Evolutionary conservation across 345 rosid species (phyloP).

Genomic region (Eucalyptus microcorys): DNA sequence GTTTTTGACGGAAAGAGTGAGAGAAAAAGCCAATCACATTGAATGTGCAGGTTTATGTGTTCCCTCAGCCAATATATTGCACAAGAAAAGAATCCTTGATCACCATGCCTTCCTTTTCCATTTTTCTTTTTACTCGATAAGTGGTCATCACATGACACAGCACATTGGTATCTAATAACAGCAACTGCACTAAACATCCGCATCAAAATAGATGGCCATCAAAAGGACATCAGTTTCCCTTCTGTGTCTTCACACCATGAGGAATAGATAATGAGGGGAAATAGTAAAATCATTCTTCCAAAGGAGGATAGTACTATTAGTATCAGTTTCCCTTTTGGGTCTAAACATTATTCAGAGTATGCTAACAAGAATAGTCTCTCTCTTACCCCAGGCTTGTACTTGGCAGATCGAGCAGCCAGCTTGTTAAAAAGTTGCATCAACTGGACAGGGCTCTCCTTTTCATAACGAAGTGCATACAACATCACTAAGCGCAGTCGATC

Average conservation of each 20-base stretch:
- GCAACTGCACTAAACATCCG: background rate
- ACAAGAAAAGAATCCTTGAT: background rate
- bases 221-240: background rate
- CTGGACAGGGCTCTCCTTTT: slow-evolving; percentile 96
- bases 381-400: slow-evolving; percentile 93
- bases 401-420: slow-evolving; percentile 77
- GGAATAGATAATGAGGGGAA: background rate
- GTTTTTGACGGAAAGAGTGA: background rate
- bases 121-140: background rate
- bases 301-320: background rate
- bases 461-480: slow-evolving; percentile 92
- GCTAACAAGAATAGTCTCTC: background rate
- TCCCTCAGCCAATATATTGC: background rate
- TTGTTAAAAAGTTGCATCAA: slow-evolving; percentile 96
- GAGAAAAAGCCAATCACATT: background rate
- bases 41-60: background rate
- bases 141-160: background rate
- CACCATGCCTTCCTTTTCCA: background rate
- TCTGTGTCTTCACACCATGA: background rate
- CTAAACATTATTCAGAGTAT: background rate
- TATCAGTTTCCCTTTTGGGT: background rate
- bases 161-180: background rate
- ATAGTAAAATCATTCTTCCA: background rate
- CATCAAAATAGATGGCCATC: background rate
- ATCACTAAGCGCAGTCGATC: slow-evolving; percentile 81